Evolutionary conservation across 1,139 yeast species (phyloP), one percentile per base, ranked within the genome.

Genomic region (Saccharomyces hybrid): DNA sequence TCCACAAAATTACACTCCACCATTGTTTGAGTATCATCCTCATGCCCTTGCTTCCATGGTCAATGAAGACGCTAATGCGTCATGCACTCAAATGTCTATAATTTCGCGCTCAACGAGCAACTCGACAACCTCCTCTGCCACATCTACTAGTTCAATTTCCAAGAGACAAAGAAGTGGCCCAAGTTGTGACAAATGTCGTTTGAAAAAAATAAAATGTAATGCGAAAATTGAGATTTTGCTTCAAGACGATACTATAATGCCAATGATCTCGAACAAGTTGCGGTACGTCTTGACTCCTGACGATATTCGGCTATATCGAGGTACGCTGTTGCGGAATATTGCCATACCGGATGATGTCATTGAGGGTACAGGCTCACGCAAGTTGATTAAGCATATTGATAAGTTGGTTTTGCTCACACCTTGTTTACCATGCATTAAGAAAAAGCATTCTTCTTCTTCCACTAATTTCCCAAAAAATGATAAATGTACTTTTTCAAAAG

Each of bases 81-180:
- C 44, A 11, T 9, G 25, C 44, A 16, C 26, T 4, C 23, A 20
- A 38, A 38, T 38, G 44, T 5, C 44, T 23, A 38, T 38, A n/a
- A 38, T 20, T 11, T 38, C 44, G 4, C 44, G 44, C 48, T 41
- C 51, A 29, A 27, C 28, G 27, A 31, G 31, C 31, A 27, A 16
- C 38, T 28, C 48, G 9, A 26, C 47, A 27, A 16, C 38, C 20
- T 29, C 52, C 32, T 29, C 49, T n/a, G 14, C 49, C n/a, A 26
- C 49, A 26, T 28, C 50, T 46, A 8, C 46, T 34, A n/a, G 31
- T n/a, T 48, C 38, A 42, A 44, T 14, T 16, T 49, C 34, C 14
- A 65, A 76, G 78, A 69, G 86, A 61, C 93, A 85, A 69, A 72
- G 93, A 55, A 74, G 82, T 26, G 93, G 93, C 0, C 93, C 93